These are phyloP conservation scores for Komagataella populi DNA, from an alignment of 805 yeast genomes.

Conservation along the genomic window DNA sequence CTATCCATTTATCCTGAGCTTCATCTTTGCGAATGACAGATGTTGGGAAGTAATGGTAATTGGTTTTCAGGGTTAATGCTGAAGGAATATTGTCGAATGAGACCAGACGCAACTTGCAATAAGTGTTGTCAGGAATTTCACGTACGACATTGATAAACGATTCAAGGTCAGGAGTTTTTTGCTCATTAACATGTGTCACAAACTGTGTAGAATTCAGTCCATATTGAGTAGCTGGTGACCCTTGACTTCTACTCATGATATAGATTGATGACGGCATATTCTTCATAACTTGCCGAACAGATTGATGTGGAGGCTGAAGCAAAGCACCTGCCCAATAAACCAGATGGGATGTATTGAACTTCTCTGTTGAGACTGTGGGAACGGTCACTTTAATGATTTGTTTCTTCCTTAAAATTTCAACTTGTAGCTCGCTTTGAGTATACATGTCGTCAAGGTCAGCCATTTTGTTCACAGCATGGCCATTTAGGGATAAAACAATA, in stretches of 20 bases:
- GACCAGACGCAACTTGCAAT: constrained; percentile 68
- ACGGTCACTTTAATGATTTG: constrained; percentile 46
- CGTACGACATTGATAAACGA: constrained; percentile 56
- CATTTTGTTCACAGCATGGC: constrained; percentile 45
- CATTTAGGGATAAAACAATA: constrained; percentile 60
- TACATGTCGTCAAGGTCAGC: constrained; percentile 48
- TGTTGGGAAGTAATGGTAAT: constrained; percentile 76
- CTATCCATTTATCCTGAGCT: constrained; percentile 36
- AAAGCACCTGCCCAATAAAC: constrained; percentile 78
- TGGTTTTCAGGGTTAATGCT: constrained; percentile 76
- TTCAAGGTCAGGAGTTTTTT: constrained; percentile 55
- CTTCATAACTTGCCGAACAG: constrained; percentile 74
- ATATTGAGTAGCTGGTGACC: constrained; percentile 81
- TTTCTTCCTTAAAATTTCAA: constrained; percentile 63
- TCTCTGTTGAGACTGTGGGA: constrained; percentile 47
- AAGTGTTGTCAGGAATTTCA: constrained; percentile 63
- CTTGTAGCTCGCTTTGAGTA: constrained; percentile 27
- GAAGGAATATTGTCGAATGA: constrained; percentile 79
- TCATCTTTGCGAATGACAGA: constrained; percentile 43
- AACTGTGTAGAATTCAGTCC: constrained; percentile 69
- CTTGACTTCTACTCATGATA: constrained; percentile 57
- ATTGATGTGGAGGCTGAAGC: constrained; percentile 83
- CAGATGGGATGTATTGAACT: constrained; percentile 47
- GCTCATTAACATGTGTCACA: constrained; percentile 80
- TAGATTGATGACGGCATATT: constrained; percentile 76